These are phyloP conservation scores for Blastocystis sp. DNA, from an alignment of 352 stramenopile species.

Conservation along the genomic window DNA sequence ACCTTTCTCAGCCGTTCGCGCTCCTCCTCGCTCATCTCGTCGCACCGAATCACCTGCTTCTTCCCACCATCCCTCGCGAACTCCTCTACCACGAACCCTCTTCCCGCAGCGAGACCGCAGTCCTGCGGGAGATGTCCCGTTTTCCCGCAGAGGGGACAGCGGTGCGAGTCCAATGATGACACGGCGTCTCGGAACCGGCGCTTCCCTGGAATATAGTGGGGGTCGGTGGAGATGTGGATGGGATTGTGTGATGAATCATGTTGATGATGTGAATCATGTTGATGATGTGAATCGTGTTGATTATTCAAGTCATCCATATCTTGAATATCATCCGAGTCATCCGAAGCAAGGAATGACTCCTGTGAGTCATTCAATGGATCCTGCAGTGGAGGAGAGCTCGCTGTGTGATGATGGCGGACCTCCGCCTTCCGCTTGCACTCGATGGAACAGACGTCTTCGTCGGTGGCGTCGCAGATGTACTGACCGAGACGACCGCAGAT, in stretches of 20 bases:
- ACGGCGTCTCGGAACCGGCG: not conserved
- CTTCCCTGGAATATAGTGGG: not conserved
- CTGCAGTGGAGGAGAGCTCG: too few relatives aligned
- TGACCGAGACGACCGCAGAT: constrained; percentile 69
- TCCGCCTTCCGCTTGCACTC: constrained; percentile 62
- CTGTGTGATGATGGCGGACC: not conserved
- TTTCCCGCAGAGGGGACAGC: constrained; percentile 21
- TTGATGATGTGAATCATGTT: not conserved
- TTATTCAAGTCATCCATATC: too few relatives aligned
- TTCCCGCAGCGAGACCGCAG: constrained; percentile 1
- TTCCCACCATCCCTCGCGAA: not conserved
- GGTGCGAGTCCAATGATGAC: not conserved
- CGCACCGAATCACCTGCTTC: not conserved
- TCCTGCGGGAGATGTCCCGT: constrained; percentile 42
- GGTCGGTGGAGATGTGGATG: not conserved
- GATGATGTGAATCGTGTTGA: too few relatives aligned
- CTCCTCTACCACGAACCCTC: not conserved
- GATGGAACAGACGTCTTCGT: constrained; percentile 72
- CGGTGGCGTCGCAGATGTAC: constrained; percentile 71
- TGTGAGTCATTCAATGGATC: too few relatives aligned
- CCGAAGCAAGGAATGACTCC: not conserved
- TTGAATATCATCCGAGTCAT: not conserved
- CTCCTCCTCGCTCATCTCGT: not conserved
- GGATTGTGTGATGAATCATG: not conserved
- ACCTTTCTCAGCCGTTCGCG: not conserved